Percentiles rank a stretch among this genome's conserved stretches.
phyloP scores from a whole-genome alignment of 768 basidiomycete genomes.

The Boletus rubroflammeus region DNA sequence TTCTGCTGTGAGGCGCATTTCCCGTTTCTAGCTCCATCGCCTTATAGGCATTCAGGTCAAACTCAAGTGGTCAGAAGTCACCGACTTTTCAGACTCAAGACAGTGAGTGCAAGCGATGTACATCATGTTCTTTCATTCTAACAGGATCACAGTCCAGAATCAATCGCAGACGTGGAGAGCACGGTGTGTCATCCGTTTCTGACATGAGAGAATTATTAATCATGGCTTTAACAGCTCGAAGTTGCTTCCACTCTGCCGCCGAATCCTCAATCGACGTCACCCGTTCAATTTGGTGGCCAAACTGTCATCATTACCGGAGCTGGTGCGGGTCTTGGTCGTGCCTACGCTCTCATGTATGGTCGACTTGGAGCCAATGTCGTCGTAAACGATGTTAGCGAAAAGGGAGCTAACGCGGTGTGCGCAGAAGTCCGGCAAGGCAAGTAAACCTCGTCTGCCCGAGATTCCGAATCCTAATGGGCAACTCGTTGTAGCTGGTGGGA shows the following conservation, averaged over 20 bases:
- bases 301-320: constrained; percentile 94
- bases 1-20: constrained; percentile 64
- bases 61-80: constrained; percentile 76
- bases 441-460: constrained; percentile 9
- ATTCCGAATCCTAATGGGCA: not conserved
- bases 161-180: constrained; percentile 59
- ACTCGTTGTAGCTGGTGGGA: constrained; percentile 67
- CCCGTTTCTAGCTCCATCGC: not conserved
- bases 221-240: constrained; percentile 48
- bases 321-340: constrained; percentile 89
- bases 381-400: constrained; percentile 90
- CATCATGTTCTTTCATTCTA: constrained; percentile 2
- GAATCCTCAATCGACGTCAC: constrained; percentile 65
- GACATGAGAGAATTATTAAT: not conserved
- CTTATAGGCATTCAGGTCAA: constrained; percentile 53
- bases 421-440: constrained; percentile 80
- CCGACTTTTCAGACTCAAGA: constrained; percentile 69
- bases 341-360: constrained; percentile 89
- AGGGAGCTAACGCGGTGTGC: constrained; percentile 78
- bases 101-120: constrained; percentile 46
- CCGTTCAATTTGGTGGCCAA: constrained; percentile 81
- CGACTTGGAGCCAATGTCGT: constrained; percentile 95
- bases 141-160: constrained; percentile 50
- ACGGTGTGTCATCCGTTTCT: constrained; percentile 35
- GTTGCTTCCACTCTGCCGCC: constrained; percentile 56